Conservation (phyloP, 176 grass and related monocot species). For the Hsuehochloa calcarea region DNA sequence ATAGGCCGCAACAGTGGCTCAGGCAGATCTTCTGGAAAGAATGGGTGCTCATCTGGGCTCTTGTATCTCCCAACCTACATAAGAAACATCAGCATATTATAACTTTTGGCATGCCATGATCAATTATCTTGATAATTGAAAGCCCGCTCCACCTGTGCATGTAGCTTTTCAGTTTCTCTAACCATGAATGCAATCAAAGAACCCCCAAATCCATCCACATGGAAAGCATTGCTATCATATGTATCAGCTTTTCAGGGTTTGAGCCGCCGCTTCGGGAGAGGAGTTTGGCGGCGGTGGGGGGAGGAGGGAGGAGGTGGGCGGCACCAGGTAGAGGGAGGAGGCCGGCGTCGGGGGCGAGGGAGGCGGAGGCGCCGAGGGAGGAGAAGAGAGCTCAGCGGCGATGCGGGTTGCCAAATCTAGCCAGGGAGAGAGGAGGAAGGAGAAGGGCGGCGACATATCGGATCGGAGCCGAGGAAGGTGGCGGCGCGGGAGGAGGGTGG, state of each 20-base stretch:
- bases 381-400: too few relatives aligned
- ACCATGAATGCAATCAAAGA: conserved; percentile 86
- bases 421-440: too few relatives aligned
- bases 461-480: too few relatives aligned
- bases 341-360: too few relatives aligned
- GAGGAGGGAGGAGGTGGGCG: too few relatives aligned
- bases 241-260: conserved; percentile 35
- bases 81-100: conserved; percentile 10
- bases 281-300: too few relatives aligned
- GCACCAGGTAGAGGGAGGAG: too few relatives aligned
- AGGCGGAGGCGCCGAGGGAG: too few relatives aligned
- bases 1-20: conserved; percentile 76
- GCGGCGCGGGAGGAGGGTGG: too few relatives aligned
- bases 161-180: conserved; percentile 82
- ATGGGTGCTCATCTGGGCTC: conserved; percentile 96
- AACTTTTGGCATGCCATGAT: background rate
- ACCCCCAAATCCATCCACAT: conserved; percentile 69
- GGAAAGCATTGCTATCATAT: conserved; percentile 58
- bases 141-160: conserved; percentile 55
- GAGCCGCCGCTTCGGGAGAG: too few relatives aligned
- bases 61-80: conserved; percentile 92
- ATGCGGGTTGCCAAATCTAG: too few relatives aligned
- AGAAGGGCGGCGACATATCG: too few relatives aligned
- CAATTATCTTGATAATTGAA: background rate
- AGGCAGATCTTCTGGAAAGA: conserved; percentile 82